phyloP scores from a whole-genome alignment of 202 grass and related monocot species.

The Alloteropsis angusta region DNA sequence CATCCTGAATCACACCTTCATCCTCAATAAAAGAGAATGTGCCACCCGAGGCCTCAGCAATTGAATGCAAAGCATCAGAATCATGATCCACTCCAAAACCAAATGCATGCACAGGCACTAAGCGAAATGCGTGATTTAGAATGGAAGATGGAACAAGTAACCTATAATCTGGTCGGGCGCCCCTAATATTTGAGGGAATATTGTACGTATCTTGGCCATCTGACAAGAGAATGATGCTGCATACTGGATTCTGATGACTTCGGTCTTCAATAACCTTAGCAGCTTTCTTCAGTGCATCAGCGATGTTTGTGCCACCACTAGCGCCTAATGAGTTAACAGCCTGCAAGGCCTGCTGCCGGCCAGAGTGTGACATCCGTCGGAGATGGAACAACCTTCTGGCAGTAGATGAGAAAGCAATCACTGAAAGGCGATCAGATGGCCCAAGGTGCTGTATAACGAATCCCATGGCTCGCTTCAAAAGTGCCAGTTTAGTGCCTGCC shows the following conservation, averaged over 20 bases:
- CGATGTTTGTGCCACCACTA: conserved; percentile 83
- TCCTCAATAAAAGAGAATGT: conserved; percentile 97
- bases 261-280: conserved; percentile 78
- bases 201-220: conserved; percentile 95
- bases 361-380: conserved; percentile 65
- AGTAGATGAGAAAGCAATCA: conserved; percentile 83
- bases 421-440: conserved; percentile 81
- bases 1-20: conserved; percentile 89
- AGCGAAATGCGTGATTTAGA: conserved; percentile 25
- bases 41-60: conserved; percentile 71
- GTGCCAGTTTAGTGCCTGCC: conserved; percentile 84
- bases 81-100: conserved; percentile 86
- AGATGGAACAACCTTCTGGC: conserved; percentile 74
- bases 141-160: conserved; percentile 73
- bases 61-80: conserved; percentile 68
- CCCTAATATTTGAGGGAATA: conserved; percentile 56
- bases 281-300: conserved; percentile 72
- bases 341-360: conserved; percentile 55
- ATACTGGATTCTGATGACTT: conserved; percentile 63
- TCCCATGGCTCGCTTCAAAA: conserved; percentile 86
- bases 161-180: conserved; percentile 44
- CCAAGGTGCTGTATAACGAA: conserved; percentile 96
- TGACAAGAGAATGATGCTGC: conserved; percentile 84
- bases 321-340: conserved; percentile 86
- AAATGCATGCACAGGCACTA: conserved; percentile 70